Base-by-base conservation (phyloP, 2,329 filamentous ascomycete species). In the Phyllosticta citribraziliensis region DNA sequence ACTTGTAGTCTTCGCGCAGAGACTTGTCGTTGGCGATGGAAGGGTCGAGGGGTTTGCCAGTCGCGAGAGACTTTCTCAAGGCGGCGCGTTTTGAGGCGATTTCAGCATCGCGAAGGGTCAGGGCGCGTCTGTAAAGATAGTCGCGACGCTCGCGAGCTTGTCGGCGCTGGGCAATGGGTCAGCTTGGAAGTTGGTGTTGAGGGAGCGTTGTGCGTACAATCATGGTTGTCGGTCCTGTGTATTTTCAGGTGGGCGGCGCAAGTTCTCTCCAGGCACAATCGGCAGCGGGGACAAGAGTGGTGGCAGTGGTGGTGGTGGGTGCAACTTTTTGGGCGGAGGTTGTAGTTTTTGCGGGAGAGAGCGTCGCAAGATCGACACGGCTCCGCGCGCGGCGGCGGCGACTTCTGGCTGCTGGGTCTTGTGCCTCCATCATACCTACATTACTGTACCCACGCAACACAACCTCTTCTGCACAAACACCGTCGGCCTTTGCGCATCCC, bases 1-100 rank as follows among this genome's bases (percentile, higher is more conserved):
- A 99, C 71, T 92, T 91, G 77, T 88, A 97, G 72, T 97, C 91
- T 70, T 89, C 87, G 52, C 92, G 84, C 60, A 99, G 77, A 30
- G 82, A 73, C 74, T 90, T 91, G 76, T 99, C 93, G 70, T 96
- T 88, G 60, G 92, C 91, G 66, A 97, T 89, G 40, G 83, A 80
- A 24, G 88, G 84, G 67, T 93, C 88, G 55, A 96, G 78, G 9
- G 91, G 88, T 71, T 94, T 96, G 65, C 94, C 94, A 10, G 89
- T 90, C 22, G 94, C 93, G 57, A 97, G 81, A 10, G 92, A 91
- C 35, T 87, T 85, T 72, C 92, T 88, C 60, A 99, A 78, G 72
- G 95, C 89, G 50, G 92, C 88, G 68, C 93, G 82, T 74, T 96
- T 96, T 73, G 96, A 90, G 62, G 88, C 89, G 66, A 95, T 95